Evolutionary conservation across 768 basidiomycete species (phyloP).

Genomic region (Botryobasidium botryosum): DNA sequence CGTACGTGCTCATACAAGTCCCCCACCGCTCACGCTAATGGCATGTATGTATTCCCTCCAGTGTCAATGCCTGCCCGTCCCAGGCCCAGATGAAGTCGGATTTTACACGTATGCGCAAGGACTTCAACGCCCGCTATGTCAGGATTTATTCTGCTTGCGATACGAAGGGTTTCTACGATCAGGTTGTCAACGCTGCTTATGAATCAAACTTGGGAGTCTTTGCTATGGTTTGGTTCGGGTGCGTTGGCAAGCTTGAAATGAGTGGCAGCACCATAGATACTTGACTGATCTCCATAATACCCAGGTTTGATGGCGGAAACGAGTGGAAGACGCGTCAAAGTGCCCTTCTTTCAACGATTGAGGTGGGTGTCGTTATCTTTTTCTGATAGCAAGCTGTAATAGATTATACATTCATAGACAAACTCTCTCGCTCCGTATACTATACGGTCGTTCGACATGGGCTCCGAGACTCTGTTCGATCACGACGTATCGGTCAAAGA

Average conservation of each 20-base stretch:
- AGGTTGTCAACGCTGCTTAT: conserved; percentile 6
- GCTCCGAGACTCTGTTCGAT: conserved; percentile 7
- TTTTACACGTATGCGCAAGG: conserved; percentile 4
- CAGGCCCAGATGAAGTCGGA: neutral
- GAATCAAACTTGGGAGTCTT: neutral
- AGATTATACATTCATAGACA: no score
- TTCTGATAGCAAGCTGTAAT: no score
- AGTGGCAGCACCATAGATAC: neutral
- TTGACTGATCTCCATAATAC: neutral
- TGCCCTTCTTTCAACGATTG: conserved; percentile 2
- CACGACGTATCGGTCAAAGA: no score
- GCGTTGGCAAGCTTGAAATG: neutral
- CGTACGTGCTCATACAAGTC: neutral
- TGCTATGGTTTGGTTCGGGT: conserved; percentile 8
- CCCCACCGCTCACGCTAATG: neutral
- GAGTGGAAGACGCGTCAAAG: conserved; percentile 2
- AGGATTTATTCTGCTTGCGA: conserved; percentile 9
- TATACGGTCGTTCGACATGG: conserved; percentile 6
- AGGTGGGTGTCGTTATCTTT: no score
- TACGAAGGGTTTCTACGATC: neutral
- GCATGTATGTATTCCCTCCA: neutral
- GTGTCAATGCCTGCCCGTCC: neutral
- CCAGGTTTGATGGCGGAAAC: conserved; percentile 4
- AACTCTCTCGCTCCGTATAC: conserved; percentile 9
- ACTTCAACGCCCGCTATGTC: conserved; percentile 9